phyloP scores from a whole-genome alignment of 495 filamentous ascomycete genomes.

The Xylaria grammica region DNA sequence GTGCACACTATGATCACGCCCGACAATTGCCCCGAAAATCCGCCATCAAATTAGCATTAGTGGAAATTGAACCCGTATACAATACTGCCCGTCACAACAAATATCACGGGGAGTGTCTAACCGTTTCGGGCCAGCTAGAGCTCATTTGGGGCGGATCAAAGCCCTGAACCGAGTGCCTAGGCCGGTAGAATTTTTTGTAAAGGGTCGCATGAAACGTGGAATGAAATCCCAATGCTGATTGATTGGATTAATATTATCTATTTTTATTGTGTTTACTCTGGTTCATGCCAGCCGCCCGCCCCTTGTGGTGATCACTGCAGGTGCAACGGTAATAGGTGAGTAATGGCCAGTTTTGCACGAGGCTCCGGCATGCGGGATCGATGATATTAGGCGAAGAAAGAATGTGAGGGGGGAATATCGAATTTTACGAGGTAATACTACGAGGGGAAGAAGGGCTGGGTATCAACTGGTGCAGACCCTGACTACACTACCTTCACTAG shows the following conservation, averaged over 20 bases:
- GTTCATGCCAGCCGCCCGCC: background rate
- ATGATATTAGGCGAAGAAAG: constrained; percentile 14
- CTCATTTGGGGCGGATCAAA: constrained; percentile 1
- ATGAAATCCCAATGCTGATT: constrained; percentile 13
- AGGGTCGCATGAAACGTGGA: constrained; percentile 16
- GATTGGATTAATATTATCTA: constrained; percentile 25
- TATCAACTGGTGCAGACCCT: background rate
- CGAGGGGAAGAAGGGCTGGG: background rate
- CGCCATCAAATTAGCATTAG: background rate
- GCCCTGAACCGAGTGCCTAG: constrained; percentile 18
- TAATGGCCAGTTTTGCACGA: background rate
- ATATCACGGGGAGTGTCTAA: background rate
- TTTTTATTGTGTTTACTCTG: constrained; percentile 14
- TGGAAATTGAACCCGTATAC: constrained; percentile 1
- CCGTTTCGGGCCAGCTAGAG: background rate
- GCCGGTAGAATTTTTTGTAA: constrained; percentile 8
- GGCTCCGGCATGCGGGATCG: constrained; percentile 8
- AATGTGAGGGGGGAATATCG: constrained; percentile 15
- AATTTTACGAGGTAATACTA: background rate
- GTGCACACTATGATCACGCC: no score
- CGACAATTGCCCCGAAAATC: background rate
- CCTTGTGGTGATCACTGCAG: constrained; percentile 24
- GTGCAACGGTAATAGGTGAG: constrained; percentile 6
- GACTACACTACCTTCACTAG: background rate
- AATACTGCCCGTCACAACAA: background rate